phyloP scores from a whole-genome alignment of 176 grass and related monocot species.

The Carex parvula region DNA sequence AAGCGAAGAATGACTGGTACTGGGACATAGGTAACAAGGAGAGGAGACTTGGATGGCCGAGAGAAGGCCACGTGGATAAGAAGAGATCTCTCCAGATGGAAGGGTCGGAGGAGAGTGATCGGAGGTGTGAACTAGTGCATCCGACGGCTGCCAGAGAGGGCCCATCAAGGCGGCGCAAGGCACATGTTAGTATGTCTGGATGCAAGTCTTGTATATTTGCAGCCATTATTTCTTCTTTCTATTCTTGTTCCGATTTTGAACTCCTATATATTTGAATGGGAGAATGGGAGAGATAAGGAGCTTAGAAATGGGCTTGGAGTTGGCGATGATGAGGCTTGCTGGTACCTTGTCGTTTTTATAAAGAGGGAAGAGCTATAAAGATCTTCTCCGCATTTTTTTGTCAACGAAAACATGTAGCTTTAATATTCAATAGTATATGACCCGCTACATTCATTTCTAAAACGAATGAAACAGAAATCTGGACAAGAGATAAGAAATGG shows the following conservation, averaged over 20 bases:
- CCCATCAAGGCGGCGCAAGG: slow-evolving; percentile 60
- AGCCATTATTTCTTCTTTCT: neutral
- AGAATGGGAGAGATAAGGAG: neutral
- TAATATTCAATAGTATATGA: neutral
- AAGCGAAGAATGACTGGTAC: slow-evolving; percentile 56
- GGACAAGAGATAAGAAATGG: neutral
- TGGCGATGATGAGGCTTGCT: neutral
- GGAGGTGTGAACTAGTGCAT: slow-evolving; percentile 51
- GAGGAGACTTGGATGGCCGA: slow-evolving; percentile 21
- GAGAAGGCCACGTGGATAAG: slow-evolving; percentile 62
- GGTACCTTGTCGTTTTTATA: slow-evolving; percentile 10
- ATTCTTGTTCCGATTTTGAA: neutral
- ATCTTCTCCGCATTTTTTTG: neutral
- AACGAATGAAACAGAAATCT: neutral
- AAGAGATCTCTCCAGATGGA: slow-evolving; percentile 62
- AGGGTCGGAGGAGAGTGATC: slow-evolving; percentile 38
- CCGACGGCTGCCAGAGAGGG: slow-evolving; percentile 56
- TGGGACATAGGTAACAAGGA: neutral
- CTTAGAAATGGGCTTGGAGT: neutral
- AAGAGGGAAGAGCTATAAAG: neutral
- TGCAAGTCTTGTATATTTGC: slow-evolving; percentile 63
- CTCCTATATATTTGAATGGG: neutral
- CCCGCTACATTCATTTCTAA: neutral
- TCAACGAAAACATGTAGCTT: neutral
- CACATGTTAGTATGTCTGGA: slow-evolving; percentile 47